Evolutionary conservation across 177 flowering plant species (phyloP).

Genomic region (Vitis hybrid): DNA sequence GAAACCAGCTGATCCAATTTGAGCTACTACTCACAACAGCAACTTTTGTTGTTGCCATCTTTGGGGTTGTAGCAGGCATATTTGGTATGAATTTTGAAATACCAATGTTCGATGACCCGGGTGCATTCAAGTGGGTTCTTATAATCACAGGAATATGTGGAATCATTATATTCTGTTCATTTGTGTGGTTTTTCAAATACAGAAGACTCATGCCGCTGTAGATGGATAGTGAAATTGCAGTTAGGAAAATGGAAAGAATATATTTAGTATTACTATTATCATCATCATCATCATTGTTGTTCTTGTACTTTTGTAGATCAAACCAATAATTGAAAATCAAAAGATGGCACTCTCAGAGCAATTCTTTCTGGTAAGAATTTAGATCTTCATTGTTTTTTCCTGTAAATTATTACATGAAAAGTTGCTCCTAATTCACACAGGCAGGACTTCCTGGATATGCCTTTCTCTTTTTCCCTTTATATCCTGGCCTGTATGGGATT

Average conservation of each 20-base stretch:
- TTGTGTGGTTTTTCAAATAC: conserved; percentile 70
- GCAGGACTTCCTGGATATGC: too few species aligned
- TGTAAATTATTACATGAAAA: too few species aligned
- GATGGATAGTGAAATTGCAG: not conserved
- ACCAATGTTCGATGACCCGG: conserved; percentile 45
- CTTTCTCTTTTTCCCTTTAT: too few species aligned
- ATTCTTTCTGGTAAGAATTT: too few species aligned
- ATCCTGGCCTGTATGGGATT: too few species aligned
- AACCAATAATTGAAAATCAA: too few species aligned
- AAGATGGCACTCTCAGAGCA: too few species aligned
- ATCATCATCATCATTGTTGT: too few species aligned
- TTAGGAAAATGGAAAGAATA: not conserved
- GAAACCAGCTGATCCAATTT: conserved; percentile 80
- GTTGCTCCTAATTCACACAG: too few species aligned
- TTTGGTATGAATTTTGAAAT: conserved; percentile 75
- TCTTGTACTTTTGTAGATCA: too few species aligned
- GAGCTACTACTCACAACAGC: conserved; percentile 84
- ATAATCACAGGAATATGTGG: conserved; percentile 60
- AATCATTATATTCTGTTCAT: conserved; percentile 47
- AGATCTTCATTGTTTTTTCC: too few species aligned
- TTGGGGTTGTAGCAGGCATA: conserved; percentile 82
- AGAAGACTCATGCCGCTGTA: conserved; percentile 33
- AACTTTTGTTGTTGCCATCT: conserved; percentile 67
- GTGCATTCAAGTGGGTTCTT: conserved; percentile 77
- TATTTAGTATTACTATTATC: too few species aligned